These are phyloP conservation scores for Cystobasidium onofrii DNA, from an alignment of 768 basidiomycete species.

Conservation along the genomic window DNA sequence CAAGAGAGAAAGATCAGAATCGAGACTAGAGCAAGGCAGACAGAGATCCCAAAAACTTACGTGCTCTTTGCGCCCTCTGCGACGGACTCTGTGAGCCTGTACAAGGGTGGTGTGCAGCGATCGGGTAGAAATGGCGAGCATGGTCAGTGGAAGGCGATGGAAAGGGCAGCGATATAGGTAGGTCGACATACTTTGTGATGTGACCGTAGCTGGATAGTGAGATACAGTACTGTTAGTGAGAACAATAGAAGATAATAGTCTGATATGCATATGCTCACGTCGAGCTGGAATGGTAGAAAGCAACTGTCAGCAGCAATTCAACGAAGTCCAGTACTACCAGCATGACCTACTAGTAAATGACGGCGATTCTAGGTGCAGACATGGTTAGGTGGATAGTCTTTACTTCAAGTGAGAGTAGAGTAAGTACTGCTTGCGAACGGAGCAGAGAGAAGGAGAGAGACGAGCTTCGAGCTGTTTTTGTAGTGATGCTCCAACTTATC, in stretches of 20 bases:
- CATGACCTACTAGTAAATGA: slow-evolving; percentile 38
- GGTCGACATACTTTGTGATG: slow-evolving; percentile 42
- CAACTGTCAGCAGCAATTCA: not conserved
- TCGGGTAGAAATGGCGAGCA: slow-evolving; percentile 30
- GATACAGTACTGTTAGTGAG: not conserved
- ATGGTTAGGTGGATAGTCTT: not conserved
- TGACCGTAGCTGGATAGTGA: slow-evolving; percentile 44
- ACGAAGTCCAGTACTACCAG: not conserved
- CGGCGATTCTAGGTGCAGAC: slow-evolving; percentile 34
- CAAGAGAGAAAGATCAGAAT: not conserved
- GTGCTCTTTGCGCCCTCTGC: slow-evolving; percentile 44
- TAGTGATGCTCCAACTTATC: not conserved
- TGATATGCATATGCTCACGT: slow-evolving; percentile 2
- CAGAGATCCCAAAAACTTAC: not conserved
- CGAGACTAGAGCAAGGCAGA: too few species aligned
- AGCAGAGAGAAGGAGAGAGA: not conserved
- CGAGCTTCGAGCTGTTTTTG: not conserved
- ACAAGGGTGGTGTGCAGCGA: not conserved
- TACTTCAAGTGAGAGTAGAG: not conserved
- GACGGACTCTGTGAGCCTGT: slow-evolving; percentile 22
- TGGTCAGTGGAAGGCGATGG: slow-evolving; percentile 31
- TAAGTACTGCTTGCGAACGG: not conserved
- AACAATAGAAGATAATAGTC: too few species aligned
- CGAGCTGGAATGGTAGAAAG: not conserved
- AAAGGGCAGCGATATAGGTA: not conserved